These are phyloP conservation scores for Psilocybe cubensis DNA, from an alignment of 768 basidiomycete species.

Conservation along the genomic window DNA sequence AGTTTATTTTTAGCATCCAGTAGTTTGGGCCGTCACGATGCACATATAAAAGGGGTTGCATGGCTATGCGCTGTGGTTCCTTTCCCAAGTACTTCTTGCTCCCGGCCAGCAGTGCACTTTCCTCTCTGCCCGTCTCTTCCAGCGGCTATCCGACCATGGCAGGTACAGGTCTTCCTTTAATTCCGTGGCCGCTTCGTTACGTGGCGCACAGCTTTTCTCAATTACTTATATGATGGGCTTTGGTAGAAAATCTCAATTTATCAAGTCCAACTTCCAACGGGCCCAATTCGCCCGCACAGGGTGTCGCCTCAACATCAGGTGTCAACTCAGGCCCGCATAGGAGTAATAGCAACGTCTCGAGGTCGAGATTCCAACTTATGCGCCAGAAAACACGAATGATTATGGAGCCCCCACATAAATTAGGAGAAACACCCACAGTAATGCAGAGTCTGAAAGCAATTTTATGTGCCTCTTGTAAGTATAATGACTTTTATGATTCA, in stretches of 20 bases:
- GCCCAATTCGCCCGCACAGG: neutral
- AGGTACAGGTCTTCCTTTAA: too few relatives aligned
- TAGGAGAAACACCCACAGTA: conserved; percentile 49
- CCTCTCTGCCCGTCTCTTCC: too few relatives aligned
- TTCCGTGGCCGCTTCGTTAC: too few relatives aligned
- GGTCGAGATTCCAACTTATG: conserved; percentile 6
- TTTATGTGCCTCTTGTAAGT: conserved; percentile 58
- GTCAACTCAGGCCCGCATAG: neutral
- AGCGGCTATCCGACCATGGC: too few relatives aligned
- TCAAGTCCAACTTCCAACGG: too few relatives aligned
- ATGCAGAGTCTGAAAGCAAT: conserved; percentile 56
- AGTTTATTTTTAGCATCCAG: neutral
- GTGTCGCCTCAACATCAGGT: neutral
- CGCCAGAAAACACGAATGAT: conserved; percentile 23
- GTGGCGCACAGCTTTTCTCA: too few relatives aligned
- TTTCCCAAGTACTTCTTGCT: neutral
- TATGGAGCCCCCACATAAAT: conserved; percentile 37
- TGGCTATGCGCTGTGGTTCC: neutral
- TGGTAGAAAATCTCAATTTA: neutral
- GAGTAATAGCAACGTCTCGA: neutral
- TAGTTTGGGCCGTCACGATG: neutral
- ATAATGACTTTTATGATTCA: neutral
- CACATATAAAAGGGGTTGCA: neutral
- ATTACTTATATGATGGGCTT: too few relatives aligned
- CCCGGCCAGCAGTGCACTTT: too few relatives aligned